Base-by-base conservation (phyloP, 129 eudicot species). In the Ambrosia artemisiifolia region DNA sequence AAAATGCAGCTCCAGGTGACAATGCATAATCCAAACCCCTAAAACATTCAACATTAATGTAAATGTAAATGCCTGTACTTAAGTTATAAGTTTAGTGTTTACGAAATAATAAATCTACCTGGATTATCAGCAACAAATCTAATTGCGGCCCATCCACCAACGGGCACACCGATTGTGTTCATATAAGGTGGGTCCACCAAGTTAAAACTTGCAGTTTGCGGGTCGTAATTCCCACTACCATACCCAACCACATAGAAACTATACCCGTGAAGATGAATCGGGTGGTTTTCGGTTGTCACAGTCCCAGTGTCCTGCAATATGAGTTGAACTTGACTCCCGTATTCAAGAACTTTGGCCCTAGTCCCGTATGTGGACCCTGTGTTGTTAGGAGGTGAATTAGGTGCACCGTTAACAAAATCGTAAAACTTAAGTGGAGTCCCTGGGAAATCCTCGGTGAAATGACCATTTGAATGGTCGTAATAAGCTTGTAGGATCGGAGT, bases 21-120 rank as follows among this genome's bases (percentile, higher is more conserved):
- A 89, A 68, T 89, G 96, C 96, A 89, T 86, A 78, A 86, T 81
- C 96, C 96, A 89, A 51, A 81, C 96, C 77, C 96, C 96, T 89
- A 72, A 69, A 60, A 54, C 75, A 79, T 65, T 55, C 47, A 60
- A 70, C 40, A 11, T n/a, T 0, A 74, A 44, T 36, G 18, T 69
- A 28, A 43, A 60, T 32, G 16, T 19, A 8, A n/a, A 18, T 66
- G 20, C 0, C 51, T 2, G n/a, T 53, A 33, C 7, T n/a, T 51
- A 40, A 2, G 30, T 28, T n/a, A 17, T 42, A 33, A 57, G 36
- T 54, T 34, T 70, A 16, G 16, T 3, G 61, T 71, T 20, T 74
- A 48, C 54, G 34, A 20, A 67, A 4, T 24, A 69, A 54, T 48
- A 5, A 50, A 59, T 1, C 11, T 84, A 89, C 93, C 96, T 82